Evolutionary conservation across 108 stramenopile species (phyloP).

Genomic region (Discostella pseudostelligera): DNA sequence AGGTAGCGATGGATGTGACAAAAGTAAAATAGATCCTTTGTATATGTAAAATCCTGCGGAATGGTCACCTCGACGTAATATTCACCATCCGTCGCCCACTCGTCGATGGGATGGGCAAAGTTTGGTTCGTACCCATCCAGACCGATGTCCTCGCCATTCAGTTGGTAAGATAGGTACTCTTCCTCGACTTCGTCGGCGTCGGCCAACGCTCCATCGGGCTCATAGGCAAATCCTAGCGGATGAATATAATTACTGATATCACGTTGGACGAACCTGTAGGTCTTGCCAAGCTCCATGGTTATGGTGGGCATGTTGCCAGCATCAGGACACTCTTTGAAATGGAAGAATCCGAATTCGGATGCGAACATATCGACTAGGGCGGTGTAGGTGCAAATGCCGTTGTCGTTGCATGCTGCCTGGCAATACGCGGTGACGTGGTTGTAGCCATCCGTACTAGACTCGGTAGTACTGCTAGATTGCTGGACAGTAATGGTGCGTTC

Average conservation of each 20-base stretch:
- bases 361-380: constrained; percentile 38
- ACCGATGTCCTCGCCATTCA: constrained; percentile 73
- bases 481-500: no score
- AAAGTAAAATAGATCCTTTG: constrained; percentile 86
- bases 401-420: no score
- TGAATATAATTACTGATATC: constrained; percentile 67
- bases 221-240: constrained; percentile 88
- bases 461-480: no score
- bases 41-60: constrained; percentile 34
- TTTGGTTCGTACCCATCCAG: constrained; percentile 75
- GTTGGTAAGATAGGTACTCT: constrained; percentile 50
- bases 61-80: constrained; percentile 65
- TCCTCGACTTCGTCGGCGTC: constrained; percentile 76
- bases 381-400: constrained; percentile 27
- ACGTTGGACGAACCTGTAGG: constrained; percentile 73
- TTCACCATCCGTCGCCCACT: constrained; percentile 57
- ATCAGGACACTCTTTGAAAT: constrained; percentile 74
- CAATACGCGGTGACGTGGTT: no score
- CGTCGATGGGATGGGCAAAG: constrained; percentile 70
- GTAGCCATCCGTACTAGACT: no score
- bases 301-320: constrained; percentile 68
- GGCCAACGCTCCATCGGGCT: constrained; percentile 79
- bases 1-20: constrained; percentile 81
- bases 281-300: constrained; percentile 69
- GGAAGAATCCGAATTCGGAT: constrained; percentile 65